Evolutionary conservation across 1,284 basidiomycete species (phyloP), one percentile per base, ranked within the genome.

Genomic region (Apiotrichum montevideense): DNA sequence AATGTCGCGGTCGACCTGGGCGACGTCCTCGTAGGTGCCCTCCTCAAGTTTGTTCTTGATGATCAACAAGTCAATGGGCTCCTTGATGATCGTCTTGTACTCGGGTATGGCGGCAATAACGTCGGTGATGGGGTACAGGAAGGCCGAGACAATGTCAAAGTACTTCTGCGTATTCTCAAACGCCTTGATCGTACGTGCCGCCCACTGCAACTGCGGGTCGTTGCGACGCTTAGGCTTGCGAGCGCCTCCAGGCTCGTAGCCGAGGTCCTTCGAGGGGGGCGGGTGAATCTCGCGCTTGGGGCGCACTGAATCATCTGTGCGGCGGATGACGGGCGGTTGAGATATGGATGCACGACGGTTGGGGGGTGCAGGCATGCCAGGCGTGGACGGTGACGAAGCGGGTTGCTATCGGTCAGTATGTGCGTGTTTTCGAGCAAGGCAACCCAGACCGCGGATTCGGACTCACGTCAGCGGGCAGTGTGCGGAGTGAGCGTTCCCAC

Each of bases 201-300:
- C 72, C 68, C 86, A 96, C 69, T 86, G 86, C 58, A 98, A 80
- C 77, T 98, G 94, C 66, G 94, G 91, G 44, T 81, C 82, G n/a
- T 84, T 85, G 55, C 73, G 70, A 72, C 84, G 86, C 61, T 80
- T 81, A n/a, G 69, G 56, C 78, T 80, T 70, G 67, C 69, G 71
- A 54, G 72, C 72, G 7, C 65, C 52, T 35, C 63, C 67, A n/a
- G 73, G 66, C 67, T 92, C 88, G 72, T 93, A 96, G 0, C 88
- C 84, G 21, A 96, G 78, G 67, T 98, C 95, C 75, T 92, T 93
- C 0, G 92, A 86, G 13, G 92, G 86, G 15, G 94, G 94, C 10
- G 94, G 91, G 68, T 97, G 93, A 42, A 97, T 94, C 75, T 98
- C 95, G 53, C 95, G 88, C 79, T 97, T 97, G 0, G 95, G 95